These are phyloP conservation scores for Penicillium sp. DNA, from an alignment of 2,329 filamentous ascomycete genomes.

Conservation along the genomic window DNA sequence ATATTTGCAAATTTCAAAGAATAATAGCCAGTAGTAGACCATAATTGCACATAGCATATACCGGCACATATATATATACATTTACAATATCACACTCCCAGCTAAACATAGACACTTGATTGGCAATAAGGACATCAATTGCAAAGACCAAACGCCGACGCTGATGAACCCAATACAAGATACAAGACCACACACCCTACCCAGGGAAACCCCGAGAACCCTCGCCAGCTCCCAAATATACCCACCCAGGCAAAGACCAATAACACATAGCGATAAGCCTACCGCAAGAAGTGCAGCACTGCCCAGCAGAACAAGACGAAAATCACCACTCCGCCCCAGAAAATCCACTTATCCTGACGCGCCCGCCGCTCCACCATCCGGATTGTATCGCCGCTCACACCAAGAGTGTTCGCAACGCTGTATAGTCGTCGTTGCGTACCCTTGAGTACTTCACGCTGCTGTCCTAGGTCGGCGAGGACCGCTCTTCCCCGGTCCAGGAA, in stretches of 20 bases:
- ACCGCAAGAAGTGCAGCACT: conserved; percentile 80
- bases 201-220: not conserved
- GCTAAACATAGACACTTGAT: not conserved
- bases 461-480: conserved; percentile 81
- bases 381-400: conserved; percentile 92
- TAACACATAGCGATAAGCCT: conserved; percentile 11
- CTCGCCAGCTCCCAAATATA: not conserved
- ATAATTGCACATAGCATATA: not conserved
- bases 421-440: conserved; percentile 89
- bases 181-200: conserved; percentile 6
- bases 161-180: conserved; percentile 27
- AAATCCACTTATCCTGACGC: conserved; percentile 97
- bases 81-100: conserved; percentile 1
- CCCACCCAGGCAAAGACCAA: not conserved
- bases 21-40: not conserved
- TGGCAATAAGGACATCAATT: conserved; percentile 2
- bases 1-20: not conserved
- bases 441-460: conserved; percentile 93
- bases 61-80: conserved; percentile 1
- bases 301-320: conserved; percentile 93
- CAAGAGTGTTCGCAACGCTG: conserved; percentile 88
- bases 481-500: conserved; percentile 89
- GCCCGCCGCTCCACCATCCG: conserved; percentile 92
- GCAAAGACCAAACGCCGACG: conserved; percentile 31
- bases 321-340: conserved; percentile 78